Conservation (phyloP, 805 yeast genomes). For the Wickerhamomyces pijperi region DNA sequence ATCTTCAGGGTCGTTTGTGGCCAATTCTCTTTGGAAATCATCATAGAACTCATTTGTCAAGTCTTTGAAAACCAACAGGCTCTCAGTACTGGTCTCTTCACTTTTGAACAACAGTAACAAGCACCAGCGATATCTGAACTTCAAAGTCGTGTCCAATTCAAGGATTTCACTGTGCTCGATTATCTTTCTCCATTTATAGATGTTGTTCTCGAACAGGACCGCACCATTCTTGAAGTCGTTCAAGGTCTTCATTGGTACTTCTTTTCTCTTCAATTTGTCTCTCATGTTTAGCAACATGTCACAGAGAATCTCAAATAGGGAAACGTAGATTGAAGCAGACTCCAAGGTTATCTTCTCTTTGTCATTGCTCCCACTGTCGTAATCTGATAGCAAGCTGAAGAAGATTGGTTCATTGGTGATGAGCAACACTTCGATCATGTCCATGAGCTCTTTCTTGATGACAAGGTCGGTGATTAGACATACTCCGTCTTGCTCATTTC, state of each 20-base stretch:
- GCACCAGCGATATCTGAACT: constrained; percentile 37
- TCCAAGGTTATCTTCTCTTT: neutral
- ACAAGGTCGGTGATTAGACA: constrained; percentile 26
- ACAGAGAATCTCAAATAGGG: constrained; percentile 35
- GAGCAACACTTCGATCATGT: constrained; percentile 8
- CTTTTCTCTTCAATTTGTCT: constrained; percentile 9
- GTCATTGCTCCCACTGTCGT: no score
- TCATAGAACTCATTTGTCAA: constrained; percentile 16
- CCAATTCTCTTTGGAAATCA: constrained; percentile 11
- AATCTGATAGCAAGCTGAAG: neutral
- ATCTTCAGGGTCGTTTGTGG: no score
- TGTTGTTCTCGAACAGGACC: constrained; percentile 29
- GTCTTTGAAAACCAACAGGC: constrained; percentile 21
- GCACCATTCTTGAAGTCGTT: constrained; percentile 21
- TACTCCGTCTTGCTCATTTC: constrained; percentile 3
- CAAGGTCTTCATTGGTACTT: constrained; percentile 18
- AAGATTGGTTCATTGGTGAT: constrained; percentile 16
- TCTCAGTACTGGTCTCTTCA: constrained; percentile 18
- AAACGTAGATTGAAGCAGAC: constrained; percentile 15
- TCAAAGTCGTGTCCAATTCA: neutral
- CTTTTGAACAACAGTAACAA: constrained; percentile 32
- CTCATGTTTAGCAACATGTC: constrained; percentile 28
- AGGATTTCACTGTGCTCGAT: constrained; percentile 8
- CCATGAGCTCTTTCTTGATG: constrained; percentile 24
- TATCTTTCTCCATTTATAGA: constrained; percentile 35